Evolutionary conservation across 2,329 filamentous ascomycete genomes (phyloP).

Genomic region (Nemania sp.): DNA sequence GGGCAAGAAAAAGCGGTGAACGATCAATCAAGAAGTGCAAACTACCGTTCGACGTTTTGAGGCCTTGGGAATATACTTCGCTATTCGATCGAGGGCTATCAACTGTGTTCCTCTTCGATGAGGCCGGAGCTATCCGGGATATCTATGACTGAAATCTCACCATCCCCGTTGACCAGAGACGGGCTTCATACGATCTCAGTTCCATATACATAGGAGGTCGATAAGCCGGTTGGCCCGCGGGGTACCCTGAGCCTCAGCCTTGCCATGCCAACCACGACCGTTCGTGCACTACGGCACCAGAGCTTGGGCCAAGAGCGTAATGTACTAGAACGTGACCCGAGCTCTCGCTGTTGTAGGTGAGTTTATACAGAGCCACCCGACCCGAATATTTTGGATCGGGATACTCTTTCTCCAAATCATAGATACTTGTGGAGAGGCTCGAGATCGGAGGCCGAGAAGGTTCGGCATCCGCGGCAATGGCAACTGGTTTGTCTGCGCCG

Average conservation of each 20-base stretch:
- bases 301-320: no score
- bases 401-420: no score
- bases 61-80: background rate
- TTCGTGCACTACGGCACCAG: background rate
- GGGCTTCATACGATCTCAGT: background rate
- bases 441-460: no score
- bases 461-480: background rate
- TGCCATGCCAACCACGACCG: background rate
- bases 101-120: background rate
- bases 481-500: background rate
- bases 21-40: background rate
- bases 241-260: background rate
- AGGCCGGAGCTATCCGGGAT: background rate
- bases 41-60: background rate
- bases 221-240: background rate
- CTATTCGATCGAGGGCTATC: background rate
- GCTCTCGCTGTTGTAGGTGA: no score
- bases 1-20: conserved; percentile 40
- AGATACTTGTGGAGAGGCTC: no score
- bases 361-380: no score
- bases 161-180: background rate
- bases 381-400: no score
- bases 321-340: no score
- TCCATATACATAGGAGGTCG: background rate
- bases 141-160: background rate